phyloP scores from a whole-genome alignment of 2,329 filamentous ascomycete genomes.

The Cordyceps tenuipes region DNA sequence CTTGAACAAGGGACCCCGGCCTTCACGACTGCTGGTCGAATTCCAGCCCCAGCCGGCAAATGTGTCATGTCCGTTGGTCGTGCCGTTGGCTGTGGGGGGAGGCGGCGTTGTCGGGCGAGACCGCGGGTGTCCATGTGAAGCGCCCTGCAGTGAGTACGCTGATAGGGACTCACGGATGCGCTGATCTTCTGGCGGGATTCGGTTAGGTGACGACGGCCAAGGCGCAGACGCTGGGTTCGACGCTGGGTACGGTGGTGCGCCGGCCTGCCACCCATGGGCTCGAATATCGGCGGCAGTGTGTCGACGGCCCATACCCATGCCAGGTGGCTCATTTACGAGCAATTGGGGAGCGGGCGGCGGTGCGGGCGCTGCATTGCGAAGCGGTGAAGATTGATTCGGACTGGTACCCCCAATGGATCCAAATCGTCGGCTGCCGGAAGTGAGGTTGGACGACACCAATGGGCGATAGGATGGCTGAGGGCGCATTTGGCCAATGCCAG shows the following conservation, averaged over 20 bases:
- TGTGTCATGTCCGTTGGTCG: constrained; percentile 29
- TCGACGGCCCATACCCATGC: constrained; percentile 65
- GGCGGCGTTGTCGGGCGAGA: constrained; percentile 47
- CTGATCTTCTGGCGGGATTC: constrained; percentile 42
- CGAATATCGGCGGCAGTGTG: constrained; percentile 96
- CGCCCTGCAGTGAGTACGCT: constrained; percentile 41
- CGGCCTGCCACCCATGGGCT: constrained; percentile 67
- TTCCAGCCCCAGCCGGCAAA: constrained; percentile 52
- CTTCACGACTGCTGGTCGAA: constrained; percentile 38
- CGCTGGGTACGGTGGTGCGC: constrained; percentile 53
- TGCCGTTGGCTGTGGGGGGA: constrained; percentile 40
- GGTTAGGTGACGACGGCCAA: constrained; percentile 48
- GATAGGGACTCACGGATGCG: constrained; percentile 50
- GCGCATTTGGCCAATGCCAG: constrained; percentile 53
- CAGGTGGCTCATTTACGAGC: constrained; percentile 52
- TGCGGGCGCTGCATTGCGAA: constrained; percentile 57
- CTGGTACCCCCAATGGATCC: constrained; percentile 75
- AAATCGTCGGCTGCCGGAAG: constrained; percentile 68
- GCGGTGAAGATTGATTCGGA: constrained; percentile 63
- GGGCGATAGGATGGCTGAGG: constrained; percentile 63
- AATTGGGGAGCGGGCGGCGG: constrained; percentile 60
- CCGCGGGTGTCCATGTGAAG: constrained; percentile 34
- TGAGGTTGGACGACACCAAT: constrained; percentile 72
- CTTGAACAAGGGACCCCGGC: constrained; percentile 41
- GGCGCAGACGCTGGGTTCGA: constrained; percentile 46